A percentile compares a stretch with the other conserved stretches of the same genome.
These are phyloP conservation scores for Bjerkandera adusta DNA, from an alignment of 1,284 basidiomycete genomes.

Conservation along the genomic window DNA sequence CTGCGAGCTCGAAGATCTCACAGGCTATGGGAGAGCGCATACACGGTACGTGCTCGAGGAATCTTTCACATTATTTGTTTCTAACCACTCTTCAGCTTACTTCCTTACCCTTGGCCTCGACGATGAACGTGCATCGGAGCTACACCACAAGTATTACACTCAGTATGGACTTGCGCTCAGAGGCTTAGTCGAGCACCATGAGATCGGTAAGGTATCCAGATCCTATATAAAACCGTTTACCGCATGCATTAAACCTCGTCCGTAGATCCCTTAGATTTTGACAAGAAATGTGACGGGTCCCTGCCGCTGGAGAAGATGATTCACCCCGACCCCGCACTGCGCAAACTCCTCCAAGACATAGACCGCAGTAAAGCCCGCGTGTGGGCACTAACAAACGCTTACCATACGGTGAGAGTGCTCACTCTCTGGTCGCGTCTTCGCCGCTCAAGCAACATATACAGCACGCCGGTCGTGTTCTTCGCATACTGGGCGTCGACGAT, in stretches of 20 bases:
- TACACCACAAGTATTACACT: constrained; percentile 77
- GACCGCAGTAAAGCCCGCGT: constrained; percentile 77
- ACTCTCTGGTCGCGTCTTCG: not conserved
- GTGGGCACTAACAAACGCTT: constrained; percentile 84
- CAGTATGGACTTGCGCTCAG: constrained; percentile 85
- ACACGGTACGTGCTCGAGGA: constrained; percentile 56
- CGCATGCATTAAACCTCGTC: not conserved
- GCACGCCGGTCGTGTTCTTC: constrained; percentile 82
- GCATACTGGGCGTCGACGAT: constrained; percentile 72
- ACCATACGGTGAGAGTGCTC: constrained; percentile 56
- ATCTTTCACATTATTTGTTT: not conserved
- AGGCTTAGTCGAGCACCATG: constrained; percentile 77
- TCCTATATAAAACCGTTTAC: not conserved
- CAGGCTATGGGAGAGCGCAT: constrained; percentile 82
- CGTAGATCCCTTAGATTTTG: constrained; percentile 84
- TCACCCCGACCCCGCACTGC: constrained; percentile 59
- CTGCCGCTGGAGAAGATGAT: constrained; percentile 84
- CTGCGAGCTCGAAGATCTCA: constrained; percentile 71
- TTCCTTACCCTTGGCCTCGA: constrained; percentile 70
- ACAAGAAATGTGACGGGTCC: constrained; percentile 80
- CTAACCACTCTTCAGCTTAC: constrained; percentile 51
- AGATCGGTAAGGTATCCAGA: constrained; percentile 55
- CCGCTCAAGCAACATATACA: constrained; percentile 27
- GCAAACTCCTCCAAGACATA: constrained; percentile 74
- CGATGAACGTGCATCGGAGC: constrained; percentile 66